Percentiles rank a stretch among this genome's conserved stretches.
Conservation (phyloP, 2,329 filamentous ascomycete species). For the Alternaria burnsii region DNA sequence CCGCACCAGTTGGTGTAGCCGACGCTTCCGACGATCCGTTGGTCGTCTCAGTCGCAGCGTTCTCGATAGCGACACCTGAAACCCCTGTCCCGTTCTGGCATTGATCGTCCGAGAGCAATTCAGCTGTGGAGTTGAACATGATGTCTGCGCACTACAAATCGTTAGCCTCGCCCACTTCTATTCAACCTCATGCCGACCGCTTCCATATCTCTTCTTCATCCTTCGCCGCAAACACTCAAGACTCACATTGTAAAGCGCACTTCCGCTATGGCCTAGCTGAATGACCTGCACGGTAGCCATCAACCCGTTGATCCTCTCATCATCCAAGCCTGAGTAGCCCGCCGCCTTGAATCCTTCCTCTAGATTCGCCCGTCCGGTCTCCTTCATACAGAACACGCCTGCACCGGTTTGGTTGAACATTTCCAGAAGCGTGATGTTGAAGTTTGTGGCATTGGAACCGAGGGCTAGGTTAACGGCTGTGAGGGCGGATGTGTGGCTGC, state of each 20-base stretch:
- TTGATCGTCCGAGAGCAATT: slow-evolving; percentile 46
- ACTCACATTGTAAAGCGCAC: slow-evolving; percentile 56
- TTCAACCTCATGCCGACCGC: background rate
- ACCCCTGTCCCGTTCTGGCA: slow-evolving; percentile 54
- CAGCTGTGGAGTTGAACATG: slow-evolving; percentile 51
- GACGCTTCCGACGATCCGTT: background rate
- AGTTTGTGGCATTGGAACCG: slow-evolving; percentile 52
- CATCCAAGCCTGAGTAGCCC: slow-evolving; percentile 30
- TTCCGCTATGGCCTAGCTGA: slow-evolving; percentile 52
- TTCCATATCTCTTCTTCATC: background rate
- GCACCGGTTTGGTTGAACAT: slow-evolving; percentile 60
- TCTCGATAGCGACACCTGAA: slow-evolving; percentile 42
- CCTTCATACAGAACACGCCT: slow-evolving; percentile 57
- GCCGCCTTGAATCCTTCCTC: slow-evolving; percentile 35
- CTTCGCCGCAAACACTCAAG: background rate
- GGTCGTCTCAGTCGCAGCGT: slow-evolving; percentile 16
- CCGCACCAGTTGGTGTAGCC: slow-evolving; percentile 20
- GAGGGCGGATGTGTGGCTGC: slow-evolving; percentile 54
- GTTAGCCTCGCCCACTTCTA: slow-evolving; percentile 11
- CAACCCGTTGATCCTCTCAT: slow-evolving; percentile 45
- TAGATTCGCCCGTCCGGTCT: slow-evolving; percentile 40
- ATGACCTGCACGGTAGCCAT: slow-evolving; percentile 58
- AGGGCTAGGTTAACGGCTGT: slow-evolving; percentile 60
- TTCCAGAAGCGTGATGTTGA: slow-evolving; percentile 56
- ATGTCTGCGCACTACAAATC: slow-evolving; percentile 54